Conservation (phyloP, 345 rosid species). For the Salix purpurea region DNA sequence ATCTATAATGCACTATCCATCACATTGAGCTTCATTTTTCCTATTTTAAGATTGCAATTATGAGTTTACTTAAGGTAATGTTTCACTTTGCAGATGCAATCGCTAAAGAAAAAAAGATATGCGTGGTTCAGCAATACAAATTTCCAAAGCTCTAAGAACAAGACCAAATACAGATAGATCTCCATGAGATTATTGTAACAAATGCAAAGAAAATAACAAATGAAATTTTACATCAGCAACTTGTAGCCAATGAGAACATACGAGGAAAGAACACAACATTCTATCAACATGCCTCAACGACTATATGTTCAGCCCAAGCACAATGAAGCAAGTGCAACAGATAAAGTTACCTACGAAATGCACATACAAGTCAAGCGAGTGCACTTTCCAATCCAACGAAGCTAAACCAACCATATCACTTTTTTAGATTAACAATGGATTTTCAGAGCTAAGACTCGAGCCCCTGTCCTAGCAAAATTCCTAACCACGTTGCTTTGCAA, state of each 20-base stretch:
- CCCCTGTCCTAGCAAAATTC: too few species aligned
- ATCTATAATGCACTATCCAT: too few species aligned
- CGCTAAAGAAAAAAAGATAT: too few species aligned
- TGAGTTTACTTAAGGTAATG: neutral
- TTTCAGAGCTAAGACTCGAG: too few species aligned
- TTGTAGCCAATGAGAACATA: neutral
- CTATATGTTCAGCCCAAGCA: neutral
- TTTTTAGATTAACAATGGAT: too few species aligned
- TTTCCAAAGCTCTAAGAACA: neutral
- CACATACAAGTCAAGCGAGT: neutral
- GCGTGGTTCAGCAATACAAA: neutral
- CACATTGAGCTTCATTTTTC: neutral
- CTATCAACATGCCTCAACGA: neutral
- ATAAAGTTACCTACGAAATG: neutral
- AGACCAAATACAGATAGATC: neutral
- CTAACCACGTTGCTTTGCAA: too few species aligned
- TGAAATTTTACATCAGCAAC: neutral
- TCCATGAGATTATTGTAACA: neutral
- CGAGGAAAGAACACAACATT: neutral
- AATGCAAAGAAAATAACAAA: neutral
- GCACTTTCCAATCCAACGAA: too few species aligned
- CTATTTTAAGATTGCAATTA: neutral
- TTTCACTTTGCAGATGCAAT: neutral
- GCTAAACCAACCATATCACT: too few species aligned
- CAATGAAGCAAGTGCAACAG: neutral